Evolutionary conservation across 768 basidiomycete species (phyloP), one percentile per base, ranked within the genome.

Genomic region (Sistotremastrum suecicum): DNA sequence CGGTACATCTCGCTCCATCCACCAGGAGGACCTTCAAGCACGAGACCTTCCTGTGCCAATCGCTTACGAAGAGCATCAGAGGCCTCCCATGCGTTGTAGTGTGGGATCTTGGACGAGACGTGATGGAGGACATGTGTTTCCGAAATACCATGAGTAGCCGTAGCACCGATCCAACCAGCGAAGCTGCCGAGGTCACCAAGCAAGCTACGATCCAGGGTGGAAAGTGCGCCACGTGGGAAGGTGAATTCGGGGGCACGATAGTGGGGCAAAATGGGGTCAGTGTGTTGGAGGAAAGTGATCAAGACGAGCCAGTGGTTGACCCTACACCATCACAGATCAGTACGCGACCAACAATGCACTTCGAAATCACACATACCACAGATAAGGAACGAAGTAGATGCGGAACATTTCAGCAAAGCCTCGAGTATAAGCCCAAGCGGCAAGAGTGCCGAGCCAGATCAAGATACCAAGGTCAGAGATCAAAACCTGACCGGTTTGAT

Each of bases 211-310:
- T 98, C 90, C 37, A 97, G 70, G 7, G 94, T 99, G 44, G 86
- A 68, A 44, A 98, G 78, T 10, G 94, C 94, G 48, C 94, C 94
- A 54, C 90, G 86, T 39, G 82, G 70, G 74, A 98, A 99, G 36
- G 81, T 91, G 72, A 94, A 97, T 58, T 84, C 81, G 35, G 76
- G 59, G 9, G 80, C 76, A 51, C 86, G 84, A 72, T 95, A 97
- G 66, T 97, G 94, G 42, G 92, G 92, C 39, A 98, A 76, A 40
- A 83, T 62, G 12, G 92, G 89, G 66, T 97, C 94, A 55, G 94
- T 97, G 70, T 99, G 94, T 68, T 99, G 94, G 43, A 97, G 72
- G 83, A 89, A 97, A 12, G 91, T 95, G 68, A 97, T 95, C 55
- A 90, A 57, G 47, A 97, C 88, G 45, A 97, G 74, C 91, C 91